Percentiles rank a stretch among this genome's conserved stretches.
These are phyloP conservation scores for Boletus vinaceobasis DNA, from an alignment of 768 basidiomycete species.

Conservation along the genomic window DNA sequence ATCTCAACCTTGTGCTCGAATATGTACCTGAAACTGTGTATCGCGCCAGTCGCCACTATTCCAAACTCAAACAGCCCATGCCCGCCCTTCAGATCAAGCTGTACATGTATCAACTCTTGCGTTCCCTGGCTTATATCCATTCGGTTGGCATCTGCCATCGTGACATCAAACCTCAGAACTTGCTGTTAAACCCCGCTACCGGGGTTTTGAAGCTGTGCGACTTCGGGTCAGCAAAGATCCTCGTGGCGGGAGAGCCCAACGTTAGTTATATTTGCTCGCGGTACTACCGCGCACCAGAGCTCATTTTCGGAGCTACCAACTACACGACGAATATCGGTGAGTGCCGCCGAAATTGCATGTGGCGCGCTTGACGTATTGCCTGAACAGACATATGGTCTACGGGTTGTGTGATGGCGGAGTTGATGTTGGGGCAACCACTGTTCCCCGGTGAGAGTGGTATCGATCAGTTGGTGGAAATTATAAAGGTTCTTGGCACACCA, in stretches of 20 bases:
- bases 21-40: conserved; percentile 99
- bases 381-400: conserved; percentile 95
- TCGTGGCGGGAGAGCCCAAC: conserved; percentile 96
- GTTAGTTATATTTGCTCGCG: conserved; percentile 99
- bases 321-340: conserved; percentile 98
- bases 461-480: conserved; percentile 98
- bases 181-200: conserved; percentile 94
- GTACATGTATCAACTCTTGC: conserved; percentile 99
- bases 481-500: conserved; percentile 98
- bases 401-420: conserved; percentile 99
- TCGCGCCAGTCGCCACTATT: conserved; percentile 97
- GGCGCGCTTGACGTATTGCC: conserved; percentile 6
- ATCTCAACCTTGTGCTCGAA: conserved; percentile 98
- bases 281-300: conserved; percentile 98
- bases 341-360: conserved; percentile 28
- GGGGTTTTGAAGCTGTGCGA: conserved; percentile 98
- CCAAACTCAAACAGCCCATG: conserved; percentile 99
- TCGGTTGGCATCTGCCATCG: conserved; percentile 99
- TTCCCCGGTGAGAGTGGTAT: conserved; percentile 99
- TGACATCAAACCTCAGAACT: conserved; percentile 99
- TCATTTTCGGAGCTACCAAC: conserved; percentile 99
- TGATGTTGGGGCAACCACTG: conserved; percentile 97
- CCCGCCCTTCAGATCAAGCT: conserved; percentile 99
- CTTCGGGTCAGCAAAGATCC: conserved; percentile 98
- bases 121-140: conserved; percentile 98